Evolutionary conservation across 2,329 filamentous ascomycete genomes (phyloP).

Genomic region (Penicillium janthinellum): DNA sequence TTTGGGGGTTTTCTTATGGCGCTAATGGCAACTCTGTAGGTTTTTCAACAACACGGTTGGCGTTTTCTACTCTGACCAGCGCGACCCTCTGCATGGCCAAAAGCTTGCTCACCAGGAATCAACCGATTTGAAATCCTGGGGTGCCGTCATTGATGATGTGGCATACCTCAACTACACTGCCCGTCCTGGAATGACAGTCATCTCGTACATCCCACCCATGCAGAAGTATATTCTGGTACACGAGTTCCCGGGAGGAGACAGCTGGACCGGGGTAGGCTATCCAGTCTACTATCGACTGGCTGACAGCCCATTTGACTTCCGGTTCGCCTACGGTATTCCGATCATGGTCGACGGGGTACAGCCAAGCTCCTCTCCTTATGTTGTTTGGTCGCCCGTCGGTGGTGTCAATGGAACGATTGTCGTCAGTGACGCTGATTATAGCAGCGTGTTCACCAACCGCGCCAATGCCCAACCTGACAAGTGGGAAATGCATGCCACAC

Average conservation of each 20-base stretch:
- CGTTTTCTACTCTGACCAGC: slow-evolving; percentile 69
- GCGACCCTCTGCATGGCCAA: slow-evolving; percentile 64
- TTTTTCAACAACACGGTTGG: slow-evolving; percentile 59
- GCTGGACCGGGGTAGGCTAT: slow-evolving; percentile 10
- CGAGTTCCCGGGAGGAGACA: slow-evolving; percentile 9
- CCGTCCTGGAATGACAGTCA: slow-evolving; percentile 67
- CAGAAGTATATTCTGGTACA: slow-evolving; percentile 9
- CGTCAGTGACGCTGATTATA: slow-evolving; percentile 43
- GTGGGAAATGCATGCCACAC: slow-evolving; percentile 25
- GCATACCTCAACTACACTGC: slow-evolving; percentile 59
- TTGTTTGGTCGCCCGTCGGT: slow-evolving; percentile 49
- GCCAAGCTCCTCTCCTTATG: slow-evolving; percentile 43
- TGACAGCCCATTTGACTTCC: slow-evolving; percentile 10
- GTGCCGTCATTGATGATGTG: slow-evolving; percentile 60
- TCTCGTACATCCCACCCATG: slow-evolving; percentile 49
- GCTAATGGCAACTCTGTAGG: slow-evolving; percentile 24
- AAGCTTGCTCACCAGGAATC: slow-evolving; percentile 66
- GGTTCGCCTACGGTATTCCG: slow-evolving; percentile 34
- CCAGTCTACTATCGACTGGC: slow-evolving; percentile 12
- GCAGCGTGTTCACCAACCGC: slow-evolving; percentile 49
- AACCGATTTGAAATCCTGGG: slow-evolving; percentile 60
- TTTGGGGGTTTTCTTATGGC: too few species aligned
- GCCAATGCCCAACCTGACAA: slow-evolving; percentile 39
- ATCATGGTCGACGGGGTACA: slow-evolving; percentile 23
- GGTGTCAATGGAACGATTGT: slow-evolving; percentile 49